These are phyloP conservation scores for Starmera amethionina DNA, from an alignment of 805 yeast species.

Conservation along the genomic window DNA sequence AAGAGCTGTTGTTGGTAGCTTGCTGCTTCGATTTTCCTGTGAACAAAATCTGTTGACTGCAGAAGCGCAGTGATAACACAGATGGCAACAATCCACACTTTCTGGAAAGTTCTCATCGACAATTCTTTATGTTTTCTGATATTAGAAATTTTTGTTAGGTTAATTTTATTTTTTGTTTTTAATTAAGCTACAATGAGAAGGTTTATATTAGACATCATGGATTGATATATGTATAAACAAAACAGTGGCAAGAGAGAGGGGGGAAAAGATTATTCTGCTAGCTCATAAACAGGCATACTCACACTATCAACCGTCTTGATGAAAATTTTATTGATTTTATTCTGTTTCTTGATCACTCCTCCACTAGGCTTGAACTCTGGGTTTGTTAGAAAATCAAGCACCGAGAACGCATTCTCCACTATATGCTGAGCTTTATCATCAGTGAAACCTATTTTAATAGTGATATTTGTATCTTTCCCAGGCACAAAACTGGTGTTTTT, in stretches of 20 bases:
- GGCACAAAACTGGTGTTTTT: constrained; percentile 57
- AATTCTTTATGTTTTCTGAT: background rate
- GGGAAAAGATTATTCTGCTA: constrained; percentile 1
- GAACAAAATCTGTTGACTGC: constrained; percentile 11
- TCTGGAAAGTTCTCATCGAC: constrained; percentile 17
- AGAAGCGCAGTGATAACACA: constrained; percentile 12
- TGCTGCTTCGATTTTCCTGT: constrained; percentile 13
- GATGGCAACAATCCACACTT: constrained; percentile 17
- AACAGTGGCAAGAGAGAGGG: constrained; percentile 2
- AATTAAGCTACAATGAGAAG: no score
- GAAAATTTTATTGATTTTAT: constrained; percentile 40
- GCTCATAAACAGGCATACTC: constrained; percentile 45
- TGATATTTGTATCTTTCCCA: constrained; percentile 49
- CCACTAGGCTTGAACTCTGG: constrained; percentile 43
- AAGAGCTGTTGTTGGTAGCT: constrained; percentile 7
- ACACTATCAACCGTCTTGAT: constrained; percentile 60
- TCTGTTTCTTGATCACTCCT: constrained; percentile 39
- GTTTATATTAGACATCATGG: no score
- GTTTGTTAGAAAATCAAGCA: constrained; percentile 37
- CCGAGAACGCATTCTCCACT: constrained; percentile 42
- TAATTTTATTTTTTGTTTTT: no score
- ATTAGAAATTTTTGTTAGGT: no score
- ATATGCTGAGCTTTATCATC: constrained; percentile 33
- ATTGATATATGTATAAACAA: no score
- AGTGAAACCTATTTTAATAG: constrained; percentile 50